Evolutionary conservation across 2,329 filamentous ascomycete genomes (phyloP).

Genomic region (Trichoderma aggressivum): DNA sequence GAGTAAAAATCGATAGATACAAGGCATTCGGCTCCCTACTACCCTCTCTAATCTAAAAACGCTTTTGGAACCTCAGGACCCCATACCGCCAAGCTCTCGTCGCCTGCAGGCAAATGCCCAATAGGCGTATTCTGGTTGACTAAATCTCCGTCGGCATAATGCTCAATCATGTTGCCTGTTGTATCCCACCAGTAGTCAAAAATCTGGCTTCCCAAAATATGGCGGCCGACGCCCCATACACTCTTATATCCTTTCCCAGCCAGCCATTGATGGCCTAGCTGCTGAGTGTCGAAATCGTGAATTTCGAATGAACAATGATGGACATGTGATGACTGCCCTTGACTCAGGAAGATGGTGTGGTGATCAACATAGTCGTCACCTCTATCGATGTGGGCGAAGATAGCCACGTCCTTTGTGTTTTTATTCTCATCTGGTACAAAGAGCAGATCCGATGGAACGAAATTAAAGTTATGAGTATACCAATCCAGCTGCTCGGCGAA

Average conservation of each 20-base stretch:
- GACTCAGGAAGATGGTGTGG: constrained; percentile 50
- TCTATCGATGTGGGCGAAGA: constrained; percentile 54
- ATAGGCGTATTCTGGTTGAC: constrained; percentile 49
- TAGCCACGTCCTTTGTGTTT: constrained; percentile 25
- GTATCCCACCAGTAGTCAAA: constrained; percentile 55
- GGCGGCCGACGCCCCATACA: constrained; percentile 60
- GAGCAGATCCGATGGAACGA: constrained; percentile 36
- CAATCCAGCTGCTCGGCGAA: constrained; percentile 27
- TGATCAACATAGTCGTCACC: constrained; percentile 51
- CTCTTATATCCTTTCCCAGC: constrained; percentile 48
- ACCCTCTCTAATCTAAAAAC: not conserved
- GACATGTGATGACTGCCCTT: constrained; percentile 24
- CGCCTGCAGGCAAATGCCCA: constrained; percentile 17
- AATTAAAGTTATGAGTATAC: constrained; percentile 42
- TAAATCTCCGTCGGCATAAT: constrained; percentile 61
- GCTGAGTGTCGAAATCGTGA: constrained; percentile 59
- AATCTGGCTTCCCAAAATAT: constrained; percentile 57
- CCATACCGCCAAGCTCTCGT: constrained; percentile 21
- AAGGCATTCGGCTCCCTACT: no score
- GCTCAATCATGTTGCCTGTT: constrained; percentile 48
- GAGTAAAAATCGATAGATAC: no score
- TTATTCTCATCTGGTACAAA: not conserved
- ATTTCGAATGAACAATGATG: constrained; percentile 42
- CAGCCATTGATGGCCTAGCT: constrained; percentile 58
- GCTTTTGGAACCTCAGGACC: constrained; percentile 22